These are phyloP conservation scores for Chaetomium globosum DNA, from an alignment of 2,329 filamentous ascomycete species.

Conservation along the genomic window DNA sequence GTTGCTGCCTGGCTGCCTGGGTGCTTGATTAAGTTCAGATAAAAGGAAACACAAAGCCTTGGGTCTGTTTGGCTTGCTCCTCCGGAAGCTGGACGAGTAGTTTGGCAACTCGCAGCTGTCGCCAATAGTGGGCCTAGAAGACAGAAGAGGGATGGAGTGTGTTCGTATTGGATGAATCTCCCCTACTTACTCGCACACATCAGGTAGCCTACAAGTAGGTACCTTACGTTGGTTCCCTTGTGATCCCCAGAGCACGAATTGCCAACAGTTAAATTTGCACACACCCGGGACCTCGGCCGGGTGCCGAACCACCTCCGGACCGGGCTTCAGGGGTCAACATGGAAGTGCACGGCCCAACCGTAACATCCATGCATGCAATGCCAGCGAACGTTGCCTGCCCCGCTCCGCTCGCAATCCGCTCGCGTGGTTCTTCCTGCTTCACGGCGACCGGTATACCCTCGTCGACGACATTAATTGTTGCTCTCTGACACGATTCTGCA, in stretches of 20 bases:
- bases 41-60: neutral
- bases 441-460: neutral
- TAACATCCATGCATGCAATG: slow-evolving; percentile 22
- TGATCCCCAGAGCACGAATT: neutral
- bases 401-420: slow-evolving; percentile 13
- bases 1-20: neutral
- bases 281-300: neutral
- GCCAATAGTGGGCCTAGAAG: neutral
- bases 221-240: neutral
- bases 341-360: slow-evolving; percentile 24
- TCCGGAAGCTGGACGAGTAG: neutral
- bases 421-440: neutral
- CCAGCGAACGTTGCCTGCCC: slow-evolving; percentile 27
- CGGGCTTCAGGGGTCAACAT: slow-evolving; percentile 6
- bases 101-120: neutral
- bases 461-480: neutral
- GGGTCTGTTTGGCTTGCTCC: neutral
- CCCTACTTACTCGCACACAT: neutral
- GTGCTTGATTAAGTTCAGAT: neutral
- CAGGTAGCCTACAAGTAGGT: too few relatives aligned
- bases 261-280: neutral
- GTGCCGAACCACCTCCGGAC: slow-evolving; percentile 3
- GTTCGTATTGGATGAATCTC: neutral
- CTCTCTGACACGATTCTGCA: neutral
- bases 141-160: neutral